Conservation (phyloP, 179 eudicot genomes). For the Beta macrorhiza region DNA sequence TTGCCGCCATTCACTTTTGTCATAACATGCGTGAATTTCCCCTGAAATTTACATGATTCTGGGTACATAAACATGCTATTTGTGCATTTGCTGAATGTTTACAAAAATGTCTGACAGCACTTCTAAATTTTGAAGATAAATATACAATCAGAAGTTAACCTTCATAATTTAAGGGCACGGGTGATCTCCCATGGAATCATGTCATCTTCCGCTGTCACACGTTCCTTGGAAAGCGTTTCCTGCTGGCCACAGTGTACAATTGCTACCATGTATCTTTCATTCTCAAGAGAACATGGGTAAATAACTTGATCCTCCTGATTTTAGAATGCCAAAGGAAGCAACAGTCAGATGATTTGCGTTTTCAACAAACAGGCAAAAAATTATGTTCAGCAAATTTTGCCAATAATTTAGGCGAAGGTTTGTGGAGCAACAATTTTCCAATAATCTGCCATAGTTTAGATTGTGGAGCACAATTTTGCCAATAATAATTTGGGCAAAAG, state of each 20-base stretch:
- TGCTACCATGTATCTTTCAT: slow-evolving; percentile 64
- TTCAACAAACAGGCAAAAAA: too few relatives aligned
- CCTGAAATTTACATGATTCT: background rate
- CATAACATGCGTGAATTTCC: too few relatives aligned
- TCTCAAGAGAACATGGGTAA: slow-evolving; percentile 80
- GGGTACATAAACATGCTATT: background rate
- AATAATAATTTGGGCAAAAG: too few relatives aligned
- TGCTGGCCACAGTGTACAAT: slow-evolving; percentile 55
- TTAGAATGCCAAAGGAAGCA: slow-evolving; percentile 6
- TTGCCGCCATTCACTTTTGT: too few relatives aligned
- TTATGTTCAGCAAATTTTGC: too few relatives aligned
- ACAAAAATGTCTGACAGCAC: background rate
- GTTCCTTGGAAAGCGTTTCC: slow-evolving; percentile 25
- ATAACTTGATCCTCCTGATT: slow-evolving; percentile 89
- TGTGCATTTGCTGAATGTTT: background rate
- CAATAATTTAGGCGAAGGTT: too few relatives aligned
- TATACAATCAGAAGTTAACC: background rate
- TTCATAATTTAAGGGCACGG: slow-evolving; percentile 60
- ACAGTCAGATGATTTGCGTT: background rate
- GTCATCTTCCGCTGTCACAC: slow-evolving; percentile 39
- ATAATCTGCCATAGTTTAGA: too few relatives aligned
- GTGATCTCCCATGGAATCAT: slow-evolving; percentile 70
- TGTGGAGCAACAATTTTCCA: too few relatives aligned
- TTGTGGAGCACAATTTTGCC: too few relatives aligned
- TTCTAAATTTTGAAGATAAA: background rate